phyloP scores from a whole-genome alignment of 768 basidiomycete species.

The Russula sp. region DNA sequence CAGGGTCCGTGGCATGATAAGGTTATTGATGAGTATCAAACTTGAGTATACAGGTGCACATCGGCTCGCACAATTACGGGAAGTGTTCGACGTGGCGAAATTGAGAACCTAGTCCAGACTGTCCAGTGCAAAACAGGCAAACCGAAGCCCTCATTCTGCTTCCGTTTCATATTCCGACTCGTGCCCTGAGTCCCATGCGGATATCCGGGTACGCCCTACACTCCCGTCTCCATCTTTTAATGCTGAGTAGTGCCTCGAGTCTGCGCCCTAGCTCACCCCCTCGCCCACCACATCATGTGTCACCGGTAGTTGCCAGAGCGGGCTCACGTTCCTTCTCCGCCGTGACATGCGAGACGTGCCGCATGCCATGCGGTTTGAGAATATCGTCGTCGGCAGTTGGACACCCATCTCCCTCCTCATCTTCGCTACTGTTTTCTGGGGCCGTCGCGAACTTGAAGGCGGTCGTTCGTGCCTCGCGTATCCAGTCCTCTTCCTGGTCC shows the following conservation, averaged over 20 bases:
- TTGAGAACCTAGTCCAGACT: background rate
- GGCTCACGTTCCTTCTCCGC: slow-evolving; percentile 62
- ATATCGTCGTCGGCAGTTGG: slow-evolving; percentile 21
- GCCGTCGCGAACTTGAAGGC: background rate
- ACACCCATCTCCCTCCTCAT: slow-evolving; percentile 16
- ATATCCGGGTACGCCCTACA: background rate
- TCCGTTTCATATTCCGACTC: slow-evolving; percentile 29
- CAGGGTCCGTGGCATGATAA: too few relatives aligned
- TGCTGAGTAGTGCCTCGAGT: slow-evolving; percentile 67
- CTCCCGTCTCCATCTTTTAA: slow-evolving; percentile 27
- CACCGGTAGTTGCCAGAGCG: slow-evolving; percentile 64
- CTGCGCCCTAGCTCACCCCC: slow-evolving; percentile 73
- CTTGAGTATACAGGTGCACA: too few relatives aligned
- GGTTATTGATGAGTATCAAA: too few relatives aligned
- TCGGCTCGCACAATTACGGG: too few relatives aligned
- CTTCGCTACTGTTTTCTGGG: slow-evolving; percentile 6
- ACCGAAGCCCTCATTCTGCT: slow-evolving; percentile 19
- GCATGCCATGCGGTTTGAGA: slow-evolving; percentile 17
- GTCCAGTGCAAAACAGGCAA: slow-evolving; percentile 5
- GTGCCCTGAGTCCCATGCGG: slow-evolving; percentile 16
- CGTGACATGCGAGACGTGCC: slow-evolving; percentile 40
- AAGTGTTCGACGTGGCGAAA: too few relatives aligned
- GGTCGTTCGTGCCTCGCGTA: slow-evolving; percentile 27
- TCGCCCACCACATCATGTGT: slow-evolving; percentile 64
- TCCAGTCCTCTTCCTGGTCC: slow-evolving; percentile 69